Percentiles rank a stretch among this genome's conserved stretches.
phyloP scores from a whole-genome alignment of 148 eudicot species.

The Chenopodium quinoa region DNA sequence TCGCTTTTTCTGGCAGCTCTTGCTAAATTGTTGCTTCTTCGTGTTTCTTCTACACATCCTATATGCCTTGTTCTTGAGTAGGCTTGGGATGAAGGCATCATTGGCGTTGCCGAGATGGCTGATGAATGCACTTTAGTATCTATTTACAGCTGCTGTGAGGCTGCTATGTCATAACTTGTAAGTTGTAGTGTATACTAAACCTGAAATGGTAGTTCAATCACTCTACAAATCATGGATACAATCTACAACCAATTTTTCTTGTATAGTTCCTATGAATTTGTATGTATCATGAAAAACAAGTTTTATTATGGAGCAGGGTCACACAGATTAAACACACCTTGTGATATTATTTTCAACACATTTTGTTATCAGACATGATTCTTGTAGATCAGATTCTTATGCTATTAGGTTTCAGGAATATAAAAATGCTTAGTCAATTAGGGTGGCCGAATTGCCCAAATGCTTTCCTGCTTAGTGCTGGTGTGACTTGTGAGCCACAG shows the following conservation, averaged over 20 bases:
- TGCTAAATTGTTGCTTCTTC: conserved; percentile 71
- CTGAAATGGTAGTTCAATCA: conserved; percentile 1
- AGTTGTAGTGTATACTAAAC: background rate
- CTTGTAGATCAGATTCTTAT: background rate
- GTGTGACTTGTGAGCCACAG: background rate
- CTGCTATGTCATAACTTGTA: background rate
- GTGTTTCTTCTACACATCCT: conserved; percentile 84
- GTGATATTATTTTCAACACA: background rate
- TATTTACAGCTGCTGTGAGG: background rate
- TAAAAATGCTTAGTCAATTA: background rate
- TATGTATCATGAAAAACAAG: background rate
- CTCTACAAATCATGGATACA: background rate
- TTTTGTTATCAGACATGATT: background rate
- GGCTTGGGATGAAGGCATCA: conserved; percentile 73
- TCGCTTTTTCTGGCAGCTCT: conserved; percentile 45
- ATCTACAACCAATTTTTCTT: background rate
- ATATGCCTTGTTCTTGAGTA: conserved; percentile 67
- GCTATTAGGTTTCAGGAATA: background rate
- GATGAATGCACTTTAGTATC: conserved; percentile 48
- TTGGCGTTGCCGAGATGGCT: conserved; percentile 73
- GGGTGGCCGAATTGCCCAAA: background rate
- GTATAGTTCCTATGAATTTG: background rate
- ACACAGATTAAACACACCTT: background rate
- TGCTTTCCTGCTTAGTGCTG: background rate
- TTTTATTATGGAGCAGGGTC: background rate